Conservation (phyloP, 2,329 filamentous ascomycete species). For the Fusarium nygamai region DNA sequence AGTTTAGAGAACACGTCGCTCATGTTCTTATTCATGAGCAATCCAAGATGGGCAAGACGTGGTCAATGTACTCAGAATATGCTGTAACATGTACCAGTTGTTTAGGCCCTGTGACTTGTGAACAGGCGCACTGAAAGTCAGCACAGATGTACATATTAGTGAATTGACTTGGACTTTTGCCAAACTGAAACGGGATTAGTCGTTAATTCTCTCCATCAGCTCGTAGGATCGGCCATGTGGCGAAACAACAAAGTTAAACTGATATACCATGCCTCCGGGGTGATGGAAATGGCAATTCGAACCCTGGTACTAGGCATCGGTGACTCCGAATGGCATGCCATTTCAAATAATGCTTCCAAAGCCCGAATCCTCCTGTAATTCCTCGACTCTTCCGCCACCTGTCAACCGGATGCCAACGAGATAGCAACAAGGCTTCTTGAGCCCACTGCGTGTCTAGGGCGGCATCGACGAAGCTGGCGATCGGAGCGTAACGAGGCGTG, state of each 20-base stretch:
- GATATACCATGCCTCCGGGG: too few relatives aligned
- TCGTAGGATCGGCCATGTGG: background rate
- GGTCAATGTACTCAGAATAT: background rate
- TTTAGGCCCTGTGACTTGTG: accelerated
- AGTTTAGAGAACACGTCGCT: background rate
- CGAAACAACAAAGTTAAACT: background rate
- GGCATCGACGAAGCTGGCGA: constrained; percentile 74
- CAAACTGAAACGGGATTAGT: background rate
- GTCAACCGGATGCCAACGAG: too few relatives aligned
- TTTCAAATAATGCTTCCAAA: too few relatives aligned
- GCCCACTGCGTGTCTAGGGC: background rate
- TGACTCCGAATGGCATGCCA: accelerated
- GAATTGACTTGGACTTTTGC: too few relatives aligned
- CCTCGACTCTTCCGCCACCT: background rate
- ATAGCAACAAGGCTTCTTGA: accelerated
- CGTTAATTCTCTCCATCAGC: background rate
- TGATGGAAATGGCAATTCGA: too few relatives aligned
- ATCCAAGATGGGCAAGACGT: constrained; percentile 22
- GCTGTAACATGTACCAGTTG: accelerated
- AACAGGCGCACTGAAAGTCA: too few relatives aligned
- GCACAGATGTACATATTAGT: too few relatives aligned
- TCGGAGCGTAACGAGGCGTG: constrained; percentile 67
- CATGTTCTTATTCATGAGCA: background rate
- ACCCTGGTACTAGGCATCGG: background rate
- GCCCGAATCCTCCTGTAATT: background rate